phyloP scores from a whole-genome alignment of 345 rosid species.

The Erucastrum elatum region DNA sequence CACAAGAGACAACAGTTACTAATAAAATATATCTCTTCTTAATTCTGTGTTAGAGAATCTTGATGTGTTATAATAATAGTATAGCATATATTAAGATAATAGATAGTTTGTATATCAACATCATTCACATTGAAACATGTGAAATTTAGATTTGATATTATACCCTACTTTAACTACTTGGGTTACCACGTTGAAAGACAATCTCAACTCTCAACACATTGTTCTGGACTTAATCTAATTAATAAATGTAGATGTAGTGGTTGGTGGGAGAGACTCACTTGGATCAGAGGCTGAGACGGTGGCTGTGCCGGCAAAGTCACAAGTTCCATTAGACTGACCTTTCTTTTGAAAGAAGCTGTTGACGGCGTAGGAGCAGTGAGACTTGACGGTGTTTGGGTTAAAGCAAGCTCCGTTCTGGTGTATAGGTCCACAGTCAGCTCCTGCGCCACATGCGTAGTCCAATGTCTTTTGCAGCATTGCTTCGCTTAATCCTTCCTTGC shows the following conservation, averaged over 20 bases:
- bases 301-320: conserved; percentile 86
- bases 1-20: conserved; percentile 32
- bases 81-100: conserved; percentile 2
- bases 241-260: background rate
- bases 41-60: conserved; percentile 26
- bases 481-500: conserved; percentile 62
- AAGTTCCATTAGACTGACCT: conserved; percentile 69
- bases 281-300: conserved; percentile 54
- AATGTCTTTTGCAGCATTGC: conserved; percentile 66
- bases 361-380: conserved; percentile 86
- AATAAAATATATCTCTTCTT: background rate
- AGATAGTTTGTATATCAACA: conserved; percentile 3
- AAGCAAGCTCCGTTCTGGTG: conserved; percentile 65
- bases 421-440: conserved; percentile 81
- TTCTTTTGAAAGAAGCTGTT: conserved; percentile 90
- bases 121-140: conserved; percentile 30
- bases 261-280: conserved; percentile 40
- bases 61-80: background rate
- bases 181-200: conserved; percentile 11
- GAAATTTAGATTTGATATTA: conserved; percentile 15
- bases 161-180: conserved; percentile 3
- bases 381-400: conserved; percentile 67
- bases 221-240: background rate
- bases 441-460: conserved; percentile 97
- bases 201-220: background rate